Base-by-base conservation (phyloP, 1,139 yeast species). In the Hyphopichia fennica region DNA sequence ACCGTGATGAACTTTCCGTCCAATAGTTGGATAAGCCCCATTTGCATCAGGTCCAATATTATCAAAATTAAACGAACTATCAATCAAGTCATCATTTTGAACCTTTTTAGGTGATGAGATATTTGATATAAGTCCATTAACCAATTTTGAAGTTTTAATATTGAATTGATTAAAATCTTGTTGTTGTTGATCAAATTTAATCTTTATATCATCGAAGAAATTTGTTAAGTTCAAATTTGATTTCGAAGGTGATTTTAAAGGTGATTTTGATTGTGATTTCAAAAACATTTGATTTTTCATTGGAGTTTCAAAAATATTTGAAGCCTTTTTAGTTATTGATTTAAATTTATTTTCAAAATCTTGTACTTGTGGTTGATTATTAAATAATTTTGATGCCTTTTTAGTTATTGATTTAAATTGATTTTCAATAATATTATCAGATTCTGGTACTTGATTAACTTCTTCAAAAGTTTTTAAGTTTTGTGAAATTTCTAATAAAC, bases 51-150 rank as follows among this genome's bases (percentile, higher is more conserved):
- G 23, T 15, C 18, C 22, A 19, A 35, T 27, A 36, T 59, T 60
- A 8, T 65, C 70, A 29, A 67, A 48, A 38, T 57, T 52, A 41
- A 64, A 63, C 3, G 69, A 63, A 35, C 60, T 55, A 35, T 65
- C 55, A 3, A 52, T 50, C 30, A 56, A 37, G n/a, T 51, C 53
- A 15, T 47, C 55, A 17, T 44, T 38, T 5, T 34, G 38, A 14
- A n/a, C 27, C 23, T 33, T 11, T 8, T 3, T 13, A 13, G 23
- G 27, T 5, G 54, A 53, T n/a, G 54, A 48, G 23, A 54, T 37
- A 16, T 52, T 54, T 1, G 45, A 41, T n/a, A 54, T 35, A 16
- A 59, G 38, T 9, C 49, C 54, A 32, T 47, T 51, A 25, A 62
- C 61, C 19, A 60, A 46, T 25, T 53, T 53, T 4, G 62, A 47